Conservation (phyloP, 1,284 basidiomycete species). For the Sporisorium iseilematis-ciliati region DNA sequence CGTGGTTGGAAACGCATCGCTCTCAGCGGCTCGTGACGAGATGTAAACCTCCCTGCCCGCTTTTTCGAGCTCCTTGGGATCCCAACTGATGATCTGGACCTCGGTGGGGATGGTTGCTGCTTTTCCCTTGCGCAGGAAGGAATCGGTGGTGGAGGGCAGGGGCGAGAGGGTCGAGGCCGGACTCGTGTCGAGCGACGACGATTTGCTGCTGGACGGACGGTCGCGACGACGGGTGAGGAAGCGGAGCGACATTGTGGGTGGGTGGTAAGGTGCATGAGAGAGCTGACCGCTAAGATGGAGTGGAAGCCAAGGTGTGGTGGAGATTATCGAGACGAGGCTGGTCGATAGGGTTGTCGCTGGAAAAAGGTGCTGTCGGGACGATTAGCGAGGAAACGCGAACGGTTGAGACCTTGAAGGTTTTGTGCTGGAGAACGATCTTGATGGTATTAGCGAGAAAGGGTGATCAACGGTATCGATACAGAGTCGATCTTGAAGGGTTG, state of each 20-base stretch:
- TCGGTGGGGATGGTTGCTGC: conserved; percentile 9
- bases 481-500: too few species aligned
- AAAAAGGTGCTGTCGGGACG: background rate
- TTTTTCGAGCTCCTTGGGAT: conserved; percentile 3
- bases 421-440: too few species aligned
- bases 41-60: conserved; percentile 18
- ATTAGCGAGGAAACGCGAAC: background rate
- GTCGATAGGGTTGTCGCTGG: background rate
- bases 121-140: conserved; percentile 5
- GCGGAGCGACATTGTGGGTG: conserved; percentile 25
- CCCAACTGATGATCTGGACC: conserved; percentile 40
- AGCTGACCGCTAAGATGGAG: too few species aligned
- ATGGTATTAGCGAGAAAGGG: too few species aligned
- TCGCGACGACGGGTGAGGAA: conserved; percentile 40
- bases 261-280: conserved; percentile 5
- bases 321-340: background rate
- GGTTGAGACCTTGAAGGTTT: too few species aligned
- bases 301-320: too few species aligned
- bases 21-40: background rate
- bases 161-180: background rate
- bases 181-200: background rate
- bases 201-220: conserved; percentile 3
- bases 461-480: too few species aligned
- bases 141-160: background rate
- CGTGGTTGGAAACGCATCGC: too few species aligned